These are phyloP conservation scores for Rubia tinctorum DNA, from an alignment of 305 asterid genomes.

Conservation along the genomic window DNA sequence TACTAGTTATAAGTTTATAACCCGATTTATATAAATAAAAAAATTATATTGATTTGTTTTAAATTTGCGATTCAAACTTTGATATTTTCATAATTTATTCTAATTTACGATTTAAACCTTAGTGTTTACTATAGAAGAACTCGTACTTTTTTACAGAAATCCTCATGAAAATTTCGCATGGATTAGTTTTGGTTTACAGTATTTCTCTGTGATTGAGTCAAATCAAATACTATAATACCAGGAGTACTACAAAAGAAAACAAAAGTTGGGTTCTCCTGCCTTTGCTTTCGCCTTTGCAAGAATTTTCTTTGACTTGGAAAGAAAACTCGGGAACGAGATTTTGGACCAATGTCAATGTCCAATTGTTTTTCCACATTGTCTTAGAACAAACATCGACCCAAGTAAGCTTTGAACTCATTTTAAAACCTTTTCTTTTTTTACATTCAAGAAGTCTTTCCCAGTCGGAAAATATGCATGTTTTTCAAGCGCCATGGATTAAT, in stretches of 20 bases:
- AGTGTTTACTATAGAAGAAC: no score
- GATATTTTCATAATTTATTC: no score
- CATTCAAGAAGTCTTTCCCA: neutral
- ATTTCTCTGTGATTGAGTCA: neutral
- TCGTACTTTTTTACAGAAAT: no score
- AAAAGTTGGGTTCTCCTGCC: constrained; percentile 1
- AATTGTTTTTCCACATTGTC: constrained; percentile 22
- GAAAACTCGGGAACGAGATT: neutral
- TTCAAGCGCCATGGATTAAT: constrained; percentile 9
- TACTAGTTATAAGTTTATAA: no score
- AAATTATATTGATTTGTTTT: no score
- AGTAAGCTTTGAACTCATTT: constrained; percentile 3
- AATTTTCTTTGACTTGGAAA: neutral
- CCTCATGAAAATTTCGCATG: no score
- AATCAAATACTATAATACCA: neutral
- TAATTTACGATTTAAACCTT: no score
- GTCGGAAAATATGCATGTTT: constrained; percentile 43
- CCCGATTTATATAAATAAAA: no score
- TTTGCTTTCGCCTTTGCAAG: constrained; percentile 11
- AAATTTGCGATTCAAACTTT: no score
- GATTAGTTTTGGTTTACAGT: no score
- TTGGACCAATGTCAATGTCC: constrained; percentile 23
- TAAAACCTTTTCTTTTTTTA: neutral
- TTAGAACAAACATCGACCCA: constrained; percentile 24
- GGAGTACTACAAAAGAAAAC: neutral